Evolutionary conservation across 208 protist species (phyloP).

Genomic region (Strigomonas galati): DNA sequence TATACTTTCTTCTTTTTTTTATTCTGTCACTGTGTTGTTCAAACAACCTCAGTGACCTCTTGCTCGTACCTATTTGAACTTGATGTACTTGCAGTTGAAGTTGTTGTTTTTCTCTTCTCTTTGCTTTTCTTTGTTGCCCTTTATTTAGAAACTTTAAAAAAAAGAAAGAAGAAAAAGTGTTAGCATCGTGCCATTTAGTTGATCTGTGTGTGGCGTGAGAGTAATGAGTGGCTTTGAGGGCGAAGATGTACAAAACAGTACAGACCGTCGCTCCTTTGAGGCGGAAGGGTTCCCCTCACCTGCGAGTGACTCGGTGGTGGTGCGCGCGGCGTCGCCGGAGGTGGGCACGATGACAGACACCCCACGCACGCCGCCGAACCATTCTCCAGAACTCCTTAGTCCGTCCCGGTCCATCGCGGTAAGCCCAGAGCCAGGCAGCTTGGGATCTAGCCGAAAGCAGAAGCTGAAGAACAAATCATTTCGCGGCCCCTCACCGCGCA

Average conservation of each 20-base stretch:
- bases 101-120: constrained; percentile 10
- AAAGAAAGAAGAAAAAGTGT: not conserved
- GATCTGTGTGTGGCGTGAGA: not conserved
- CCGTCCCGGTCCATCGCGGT: no score
- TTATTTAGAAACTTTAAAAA: not conserved
- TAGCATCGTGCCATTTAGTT: not conserved
- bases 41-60: no score
- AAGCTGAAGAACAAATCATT: not conserved
- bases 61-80: not conserved
- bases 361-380: no score
- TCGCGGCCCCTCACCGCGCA: not conserved
- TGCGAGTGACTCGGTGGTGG: no score
- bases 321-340: no score
- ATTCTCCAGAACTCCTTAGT: no score
- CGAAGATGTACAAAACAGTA: no score
- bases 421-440: not conserved
- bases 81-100: not conserved
- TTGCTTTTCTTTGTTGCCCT: constrained; percentile 1
- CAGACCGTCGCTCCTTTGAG: no score
- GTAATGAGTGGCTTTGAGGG: no score
- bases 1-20: constrained; percentile 13
- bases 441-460: not conserved
- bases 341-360: no score
- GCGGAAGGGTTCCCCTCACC: no score
- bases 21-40: constrained; percentile 11